A percentile compares a stretch with the other conserved stretches of the same genome.
Conservation (phyloP, 768 basidiomycete species). For the Strobilomyces echinocephalus region DNA sequence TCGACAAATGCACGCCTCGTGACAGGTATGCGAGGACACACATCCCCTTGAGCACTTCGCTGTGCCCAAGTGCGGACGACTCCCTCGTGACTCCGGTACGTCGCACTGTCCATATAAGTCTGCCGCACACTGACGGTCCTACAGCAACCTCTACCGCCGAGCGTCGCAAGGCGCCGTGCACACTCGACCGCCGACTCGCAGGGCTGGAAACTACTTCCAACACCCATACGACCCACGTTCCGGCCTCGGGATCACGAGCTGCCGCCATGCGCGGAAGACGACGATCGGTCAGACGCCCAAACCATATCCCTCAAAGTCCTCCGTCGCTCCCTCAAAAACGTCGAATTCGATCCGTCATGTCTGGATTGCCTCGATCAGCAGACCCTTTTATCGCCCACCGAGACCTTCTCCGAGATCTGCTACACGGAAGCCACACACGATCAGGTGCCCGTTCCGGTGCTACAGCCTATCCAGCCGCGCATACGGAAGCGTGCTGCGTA, state of each 20-base stretch:
- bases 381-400: conserved; percentile 36
- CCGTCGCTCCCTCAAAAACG: conserved; percentile 31
- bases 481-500: conserved; percentile 26
- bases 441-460: conserved; percentile 20
- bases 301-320: conserved; percentile 31
- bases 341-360: conserved; percentile 39
- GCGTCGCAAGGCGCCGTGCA: conserved; percentile 26
- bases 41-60: conserved; percentile 23
- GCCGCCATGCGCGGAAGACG: conserved; percentile 28
- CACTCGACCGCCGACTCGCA: conserved; percentile 31
- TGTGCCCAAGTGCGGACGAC: conserved; percentile 28
- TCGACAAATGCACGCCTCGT: conserved; percentile 33
- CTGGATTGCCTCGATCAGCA: conserved; percentile 41
- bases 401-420: conserved; percentile 41
- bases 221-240: conserved; percentile 31
- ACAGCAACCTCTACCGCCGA: conserved; percentile 17
- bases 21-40: conserved; percentile 32
- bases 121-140: background rate
- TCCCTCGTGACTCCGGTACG: conserved; percentile 22
- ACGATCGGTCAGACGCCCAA: conserved; percentile 21
- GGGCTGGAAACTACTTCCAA: conserved; percentile 30
- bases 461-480: conserved; percentile 31
- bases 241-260: conserved; percentile 32
- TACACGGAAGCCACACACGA: conserved; percentile 39
- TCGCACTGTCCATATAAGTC: background rate